These are phyloP conservation scores for Lumnitzera racemosa DNA, from an alignment of 345 rosid genomes.

Conservation along the genomic window DNA sequence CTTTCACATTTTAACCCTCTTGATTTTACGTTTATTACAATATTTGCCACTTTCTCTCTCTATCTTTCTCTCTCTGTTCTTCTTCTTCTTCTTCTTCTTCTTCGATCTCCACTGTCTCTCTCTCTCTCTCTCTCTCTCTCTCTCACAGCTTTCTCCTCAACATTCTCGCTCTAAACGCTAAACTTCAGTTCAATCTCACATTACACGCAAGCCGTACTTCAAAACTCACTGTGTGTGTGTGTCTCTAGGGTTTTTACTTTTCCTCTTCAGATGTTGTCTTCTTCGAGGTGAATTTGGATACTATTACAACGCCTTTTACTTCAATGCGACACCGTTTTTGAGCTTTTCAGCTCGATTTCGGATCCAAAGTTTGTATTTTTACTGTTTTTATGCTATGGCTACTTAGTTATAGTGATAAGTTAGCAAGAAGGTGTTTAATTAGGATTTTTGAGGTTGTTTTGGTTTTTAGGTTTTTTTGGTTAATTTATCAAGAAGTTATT, in stretches of 20 bases:
- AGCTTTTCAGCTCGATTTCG: conserved; percentile 17
- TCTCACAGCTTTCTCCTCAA: conserved; percentile 3
- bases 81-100: not conserved
- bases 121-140: not conserved
- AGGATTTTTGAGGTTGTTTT: conserved; percentile 9
- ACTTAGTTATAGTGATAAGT: conserved; percentile 3
- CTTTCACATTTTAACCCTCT: conserved; percentile 4
- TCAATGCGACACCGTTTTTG: conserved; percentile 7
- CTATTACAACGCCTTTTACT: conserved; percentile 11
- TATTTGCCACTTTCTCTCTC: conserved; percentile 13
- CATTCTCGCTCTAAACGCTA: not conserved
- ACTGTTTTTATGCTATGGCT: conserved; percentile 4
- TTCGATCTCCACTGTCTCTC: not conserved
- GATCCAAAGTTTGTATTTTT: conserved; percentile 10
- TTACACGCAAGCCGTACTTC: conserved; percentile 1
- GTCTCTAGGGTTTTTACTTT: conserved; percentile 15
- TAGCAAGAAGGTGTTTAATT: conserved; percentile 9
- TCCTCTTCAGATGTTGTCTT: conserved; percentile 18
- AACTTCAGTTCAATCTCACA: conserved; percentile 1
- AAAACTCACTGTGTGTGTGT: not conserved
- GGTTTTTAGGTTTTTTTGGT: conserved; percentile 1
- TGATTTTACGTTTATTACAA: conserved; percentile 8
- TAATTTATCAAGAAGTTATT: not conserved
- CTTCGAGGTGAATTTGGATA: conserved; percentile 15
- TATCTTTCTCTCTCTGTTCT: not conserved